phyloP scores from a whole-genome alignment of 139 green algal species.

The Chlorella sorokiniana region DNA sequence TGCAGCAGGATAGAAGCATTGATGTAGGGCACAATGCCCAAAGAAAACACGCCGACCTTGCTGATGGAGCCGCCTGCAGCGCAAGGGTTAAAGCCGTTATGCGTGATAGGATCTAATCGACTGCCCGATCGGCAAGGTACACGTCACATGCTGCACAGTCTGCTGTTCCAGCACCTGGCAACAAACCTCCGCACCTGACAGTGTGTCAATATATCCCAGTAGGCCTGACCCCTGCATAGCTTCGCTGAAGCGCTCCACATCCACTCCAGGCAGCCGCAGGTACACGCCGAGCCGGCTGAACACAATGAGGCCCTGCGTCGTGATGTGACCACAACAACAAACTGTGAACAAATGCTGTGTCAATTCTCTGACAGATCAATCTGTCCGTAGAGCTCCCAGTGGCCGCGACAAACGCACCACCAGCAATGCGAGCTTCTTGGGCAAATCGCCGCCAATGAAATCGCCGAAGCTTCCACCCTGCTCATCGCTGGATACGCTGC shows the following conservation, averaged over 20 bases:
- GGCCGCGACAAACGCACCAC: conserved; percentile 39
- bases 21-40: conserved; percentile 99
- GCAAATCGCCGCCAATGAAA: conserved; percentile 75
- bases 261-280: conserved; percentile 90
- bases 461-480: conserved; percentile 36
- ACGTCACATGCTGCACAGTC: neutral
- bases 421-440: conserved; percentile 77
- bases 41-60: conserved; percentile 94
- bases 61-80: conserved; percentile 70
- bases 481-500: conserved; percentile 6
- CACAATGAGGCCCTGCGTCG: conserved; percentile 69
- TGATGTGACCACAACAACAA: neutral
- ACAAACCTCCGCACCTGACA: conserved; percentile 53
- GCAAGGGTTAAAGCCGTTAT: too few species aligned
- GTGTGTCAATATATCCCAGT: conserved; percentile 93
- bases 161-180: neutral
- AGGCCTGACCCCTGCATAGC: conserved; percentile 75
- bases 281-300: conserved; percentile 93
- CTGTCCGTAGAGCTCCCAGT: neutral
- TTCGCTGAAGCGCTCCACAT: conserved; percentile 83
- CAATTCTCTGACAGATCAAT: neutral
- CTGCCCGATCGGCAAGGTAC: too few species aligned
- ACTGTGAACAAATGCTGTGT: neutral
- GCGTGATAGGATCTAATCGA: too few species aligned
- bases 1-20: conserved; percentile 96